Evolutionary conservation across 495 filamentous ascomycete species (phyloP).

Genomic region (Penicillium manginii): DNA sequence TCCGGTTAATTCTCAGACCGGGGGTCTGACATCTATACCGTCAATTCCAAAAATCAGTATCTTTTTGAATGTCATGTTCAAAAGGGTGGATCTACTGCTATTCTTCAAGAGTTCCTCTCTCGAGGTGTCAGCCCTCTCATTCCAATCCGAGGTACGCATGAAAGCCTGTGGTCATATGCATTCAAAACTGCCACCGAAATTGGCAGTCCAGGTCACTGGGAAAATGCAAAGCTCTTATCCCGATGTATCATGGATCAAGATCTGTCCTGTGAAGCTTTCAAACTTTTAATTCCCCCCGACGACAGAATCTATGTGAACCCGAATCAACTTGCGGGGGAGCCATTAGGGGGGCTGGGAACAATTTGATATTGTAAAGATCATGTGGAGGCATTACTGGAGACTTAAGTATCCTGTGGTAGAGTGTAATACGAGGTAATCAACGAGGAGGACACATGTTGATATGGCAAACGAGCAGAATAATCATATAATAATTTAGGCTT

Average conservation of each 20-base stretch:
- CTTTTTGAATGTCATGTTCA: background rate
- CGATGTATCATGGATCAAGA: background rate
- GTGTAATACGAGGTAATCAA: background rate
- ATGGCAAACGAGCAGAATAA: too few relatives aligned
- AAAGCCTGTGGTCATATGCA: background rate
- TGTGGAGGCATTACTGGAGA: background rate
- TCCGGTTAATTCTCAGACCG: background rate
- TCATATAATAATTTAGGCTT: too few relatives aligned
- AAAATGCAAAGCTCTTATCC: background rate
- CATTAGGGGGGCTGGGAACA: background rate
- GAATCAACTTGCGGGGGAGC: background rate
- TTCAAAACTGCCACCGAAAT: background rate
- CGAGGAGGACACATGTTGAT: too few relatives aligned
- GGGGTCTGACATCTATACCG: background rate
- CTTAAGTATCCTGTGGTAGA: background rate
- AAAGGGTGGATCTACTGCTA: background rate
- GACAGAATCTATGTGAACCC: background rate
- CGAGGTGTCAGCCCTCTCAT: background rate
- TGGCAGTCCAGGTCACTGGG: background rate
- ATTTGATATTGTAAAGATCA: background rate
- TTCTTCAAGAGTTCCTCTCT: background rate
- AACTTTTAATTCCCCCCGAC: background rate
- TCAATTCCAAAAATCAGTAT: background rate
- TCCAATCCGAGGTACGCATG: background rate
- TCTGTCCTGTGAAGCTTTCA: background rate